Base-by-base conservation (phyloP, 2,329 filamentous ascomycete species). In the Alternaria sp. region DNA sequence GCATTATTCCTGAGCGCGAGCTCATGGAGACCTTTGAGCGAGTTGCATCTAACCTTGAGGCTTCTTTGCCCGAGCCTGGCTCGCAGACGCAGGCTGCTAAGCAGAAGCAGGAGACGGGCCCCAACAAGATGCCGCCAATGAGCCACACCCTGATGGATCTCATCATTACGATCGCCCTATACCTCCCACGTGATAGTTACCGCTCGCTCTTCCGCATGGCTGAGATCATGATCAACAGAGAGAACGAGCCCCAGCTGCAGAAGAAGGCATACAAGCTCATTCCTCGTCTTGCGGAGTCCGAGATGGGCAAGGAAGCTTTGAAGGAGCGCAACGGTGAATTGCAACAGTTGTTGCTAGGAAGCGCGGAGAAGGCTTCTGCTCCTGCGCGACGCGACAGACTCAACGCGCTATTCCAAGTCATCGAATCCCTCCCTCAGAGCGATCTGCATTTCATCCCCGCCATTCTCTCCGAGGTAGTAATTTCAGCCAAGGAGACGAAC, bases 241-340 rank as follows among this genome's bases (percentile, higher is more conserved):
- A 91, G 59, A 87, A 92, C 40, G 95, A 98, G 76, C 91, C 95
- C 10, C 95, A 98, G 79, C 84, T 99, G 36, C 95, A 98, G 80
- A 99, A 99, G 88, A 99, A 99, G 82, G 95, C 96, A 0, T 99
- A 99, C 85, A 98, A 98, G 84, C 87, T 99, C 55, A 96, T 99
- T 54, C 95, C 96, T 4, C 90, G 96, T 58, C 87, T 99, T 44
- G 91, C 92, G 2, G 91, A 92, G 67, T 97, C 94, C 1, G 88
- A 92, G 32, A 87, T 86, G 52, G 96, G 96, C 49, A 88, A 87
- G 69, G 82, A 84, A n/a, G 94, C 95, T 4, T 86, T 99, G 2
- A 81, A 86, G 66, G 90, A 94, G 74, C 89, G 94, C 57, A 93
- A 88, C 69, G 80, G 81, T 1, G 93, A 97, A 74, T 84, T 99